Evolutionary conservation across 106 monocot genomes (phyloP).

Genomic region (Triglochin maritima): DNA sequence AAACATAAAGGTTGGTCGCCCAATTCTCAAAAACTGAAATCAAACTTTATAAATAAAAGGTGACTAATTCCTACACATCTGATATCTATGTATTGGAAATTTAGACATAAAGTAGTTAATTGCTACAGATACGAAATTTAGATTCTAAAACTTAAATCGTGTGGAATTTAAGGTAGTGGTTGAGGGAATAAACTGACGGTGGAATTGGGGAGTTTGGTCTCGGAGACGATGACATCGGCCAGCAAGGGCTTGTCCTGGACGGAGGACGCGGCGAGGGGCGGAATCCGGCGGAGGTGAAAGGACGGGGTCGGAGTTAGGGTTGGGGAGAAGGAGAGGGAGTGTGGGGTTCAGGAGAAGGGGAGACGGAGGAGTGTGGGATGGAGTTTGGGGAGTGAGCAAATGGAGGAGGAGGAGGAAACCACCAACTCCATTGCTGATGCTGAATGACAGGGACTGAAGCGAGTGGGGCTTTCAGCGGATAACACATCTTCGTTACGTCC

Average conservation of each 20-base stretch:
- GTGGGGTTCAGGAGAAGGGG: background rate
- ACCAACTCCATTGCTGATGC: background rate
- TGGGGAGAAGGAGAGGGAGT: background rate
- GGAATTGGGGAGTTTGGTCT: constrained; percentile 52
- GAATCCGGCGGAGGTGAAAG: background rate
- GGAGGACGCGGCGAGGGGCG: background rate
- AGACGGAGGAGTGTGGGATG: background rate
- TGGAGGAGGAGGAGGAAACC: background rate
- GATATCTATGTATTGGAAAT: too few relatives aligned
- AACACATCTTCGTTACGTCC: background rate
- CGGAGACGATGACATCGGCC: constrained; percentile 43
- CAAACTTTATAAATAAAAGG: background rate
- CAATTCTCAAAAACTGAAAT: background rate
- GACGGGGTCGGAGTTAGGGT: background rate
- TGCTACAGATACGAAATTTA: too few relatives aligned
- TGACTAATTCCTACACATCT: background rate
- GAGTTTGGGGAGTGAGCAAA: background rate
- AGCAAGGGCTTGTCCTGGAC: constrained; percentile 25
- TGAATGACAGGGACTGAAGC: too few relatives aligned
- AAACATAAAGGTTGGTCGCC: background rate
- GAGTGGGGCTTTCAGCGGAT: background rate
- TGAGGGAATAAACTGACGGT: constrained; percentile 34
- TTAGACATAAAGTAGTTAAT: too few relatives aligned
- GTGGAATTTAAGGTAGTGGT: background rate
- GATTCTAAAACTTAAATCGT: background rate